Evolutionary conservation across 1,284 basidiomycete species (phyloP).

Genomic region (Cutaneotrichosporon mucoides): DNA sequence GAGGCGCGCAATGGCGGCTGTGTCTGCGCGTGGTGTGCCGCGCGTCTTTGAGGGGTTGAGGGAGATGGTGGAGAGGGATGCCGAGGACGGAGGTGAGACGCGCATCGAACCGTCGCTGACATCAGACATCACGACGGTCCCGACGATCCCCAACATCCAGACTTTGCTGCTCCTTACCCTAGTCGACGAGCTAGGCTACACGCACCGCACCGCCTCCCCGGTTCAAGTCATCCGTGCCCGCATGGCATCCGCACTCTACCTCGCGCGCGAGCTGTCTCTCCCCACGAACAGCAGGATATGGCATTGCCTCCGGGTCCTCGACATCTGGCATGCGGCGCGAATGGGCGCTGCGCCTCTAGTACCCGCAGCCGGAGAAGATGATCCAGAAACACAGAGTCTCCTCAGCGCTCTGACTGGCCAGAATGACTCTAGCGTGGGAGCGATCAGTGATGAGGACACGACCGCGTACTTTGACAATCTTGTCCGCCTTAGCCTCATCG

Average conservation of each 20-base stretch:
- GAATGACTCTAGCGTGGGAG: no score
- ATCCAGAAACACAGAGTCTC: no score
- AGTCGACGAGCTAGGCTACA: conserved; percentile 26
- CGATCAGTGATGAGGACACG: no score
- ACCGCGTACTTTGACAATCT: conserved; percentile 10
- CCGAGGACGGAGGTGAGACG: conserved; percentile 21
- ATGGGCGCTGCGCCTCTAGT: conserved; percentile 15
- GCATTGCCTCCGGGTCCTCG: conserved; percentile 24
- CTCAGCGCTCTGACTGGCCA: no score
- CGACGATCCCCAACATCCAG: conserved; percentile 25
- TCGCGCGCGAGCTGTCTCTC: conserved; percentile 22
- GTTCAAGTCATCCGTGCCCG: conserved; percentile 16
- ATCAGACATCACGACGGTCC: conserved; percentile 22
- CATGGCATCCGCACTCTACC: conserved; percentile 21
- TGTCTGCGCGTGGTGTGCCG: conserved; percentile 14
- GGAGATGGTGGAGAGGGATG: conserved; percentile 17
- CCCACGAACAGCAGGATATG: conserved; percentile 18
- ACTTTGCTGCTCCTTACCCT: conserved; percentile 22
- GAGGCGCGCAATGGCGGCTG: conserved; percentile 26
- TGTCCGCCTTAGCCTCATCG: conserved; percentile 11
- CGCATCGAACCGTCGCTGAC: not conserved
- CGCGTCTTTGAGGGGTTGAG: conserved; percentile 23
- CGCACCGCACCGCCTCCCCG: conserved; percentile 17
- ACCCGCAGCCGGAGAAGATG: no score
- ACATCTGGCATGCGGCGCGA: conserved; percentile 27